Evolutionary conservation across 139 green algal species (phyloP).

Genomic region (Volvox africanus): DNA sequence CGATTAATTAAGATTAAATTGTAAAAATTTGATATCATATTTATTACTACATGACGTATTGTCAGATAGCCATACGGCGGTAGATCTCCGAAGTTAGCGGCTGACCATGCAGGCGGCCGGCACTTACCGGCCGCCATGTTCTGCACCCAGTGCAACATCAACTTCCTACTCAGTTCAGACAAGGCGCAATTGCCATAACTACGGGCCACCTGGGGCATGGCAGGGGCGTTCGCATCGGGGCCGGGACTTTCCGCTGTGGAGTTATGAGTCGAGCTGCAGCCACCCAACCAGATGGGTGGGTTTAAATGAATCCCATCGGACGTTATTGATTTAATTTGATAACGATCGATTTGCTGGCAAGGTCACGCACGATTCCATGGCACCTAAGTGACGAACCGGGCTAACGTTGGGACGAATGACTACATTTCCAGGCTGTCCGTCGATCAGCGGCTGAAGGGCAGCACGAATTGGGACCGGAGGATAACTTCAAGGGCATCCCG

Average conservation of each 20-base stretch:
- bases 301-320: neutral
- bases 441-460: neutral
- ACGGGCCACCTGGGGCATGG: neutral
- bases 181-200: neutral
- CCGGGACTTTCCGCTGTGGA: neutral
- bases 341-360: neutral
- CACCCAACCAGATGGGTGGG: neutral
- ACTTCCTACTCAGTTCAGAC: neutral
- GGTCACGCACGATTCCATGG: neutral
- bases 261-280: neutral
- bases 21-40: too few relatives aligned
- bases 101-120: conserved; percentile 34
- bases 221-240: neutral
- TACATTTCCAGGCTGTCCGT: neutral
- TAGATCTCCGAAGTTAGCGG: neutral
- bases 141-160: neutral
- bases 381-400: neutral
- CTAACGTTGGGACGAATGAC: neutral
- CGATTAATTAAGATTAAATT: too few relatives aligned
- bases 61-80: neutral
- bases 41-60: neutral
- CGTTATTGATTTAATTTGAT: neutral
- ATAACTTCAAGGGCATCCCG: neutral
- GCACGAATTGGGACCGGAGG: neutral
- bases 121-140: neutral